Percentiles rank a stretch among this genome's conserved stretches.
Conservation (phyloP, 495 filamentous ascomycete species). For the Aspergillus asperescens region DNA sequence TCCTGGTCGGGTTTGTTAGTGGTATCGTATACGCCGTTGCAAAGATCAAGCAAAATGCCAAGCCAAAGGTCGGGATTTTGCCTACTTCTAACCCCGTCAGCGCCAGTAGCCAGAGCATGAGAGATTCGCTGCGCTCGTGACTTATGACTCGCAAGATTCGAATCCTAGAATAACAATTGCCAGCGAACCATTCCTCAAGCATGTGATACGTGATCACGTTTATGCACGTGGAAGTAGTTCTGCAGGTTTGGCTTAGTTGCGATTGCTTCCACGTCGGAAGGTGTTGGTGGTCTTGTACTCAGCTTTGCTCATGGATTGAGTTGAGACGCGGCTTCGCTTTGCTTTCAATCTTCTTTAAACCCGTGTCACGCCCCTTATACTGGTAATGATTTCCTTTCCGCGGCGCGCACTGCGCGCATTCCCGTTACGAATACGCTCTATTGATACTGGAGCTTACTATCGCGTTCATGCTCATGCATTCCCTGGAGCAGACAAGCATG, state of each 20-base stretch:
- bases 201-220: conserved; percentile 36
- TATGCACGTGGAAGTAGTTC: conserved; percentile 16
- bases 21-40: conserved; percentile 89
- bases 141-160: not conserved
- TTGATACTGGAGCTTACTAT: conserved; percentile 11
- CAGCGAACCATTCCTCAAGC: conserved; percentile 10
- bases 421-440: conserved; percentile 19
- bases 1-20: conserved; percentile 81
- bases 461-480: conserved; percentile 1
- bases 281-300: conserved; percentile 29
- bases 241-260: conserved; percentile 2
- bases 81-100: conserved; percentile 71
- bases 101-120: conserved; percentile 86
- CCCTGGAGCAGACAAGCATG: not conserved
- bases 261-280: conserved; percentile 19
- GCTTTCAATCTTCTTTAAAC: conserved; percentile 12
- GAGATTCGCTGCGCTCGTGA: conserved; percentile 67
- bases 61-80: conserved; percentile 54
- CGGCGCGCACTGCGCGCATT: conserved; percentile 3
- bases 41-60: conserved; percentile 77
- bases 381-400: conserved; percentile 5
- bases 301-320: conserved; percentile 6
- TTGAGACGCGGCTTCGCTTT: not conserved
- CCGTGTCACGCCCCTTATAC: not conserved
- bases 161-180: not conserved